Evolutionary conservation across 495 filamentous ascomycete genomes (phyloP).

Genomic region (Penicillium lividum): DNA sequence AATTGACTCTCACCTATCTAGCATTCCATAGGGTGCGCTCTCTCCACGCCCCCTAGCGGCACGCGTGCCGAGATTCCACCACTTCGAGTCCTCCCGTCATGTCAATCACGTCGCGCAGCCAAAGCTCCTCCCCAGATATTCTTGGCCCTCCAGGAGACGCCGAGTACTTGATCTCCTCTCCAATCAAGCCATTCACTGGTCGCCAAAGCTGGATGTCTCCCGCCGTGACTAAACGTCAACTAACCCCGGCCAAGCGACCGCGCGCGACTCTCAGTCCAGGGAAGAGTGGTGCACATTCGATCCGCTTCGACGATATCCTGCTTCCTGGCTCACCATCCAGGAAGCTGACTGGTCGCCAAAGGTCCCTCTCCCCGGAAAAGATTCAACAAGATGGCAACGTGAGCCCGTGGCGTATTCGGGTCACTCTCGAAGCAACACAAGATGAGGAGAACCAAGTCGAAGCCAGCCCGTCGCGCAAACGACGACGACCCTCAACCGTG

Average conservation of each 20-base stretch:
- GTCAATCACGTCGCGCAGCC: constrained; percentile 38
- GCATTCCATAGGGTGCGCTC: constrained; percentile 29
- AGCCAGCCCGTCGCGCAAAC: constrained; percentile 38
- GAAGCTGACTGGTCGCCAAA: constrained; percentile 36
- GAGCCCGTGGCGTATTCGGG: constrained; percentile 60
- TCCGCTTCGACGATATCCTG: constrained; percentile 48
- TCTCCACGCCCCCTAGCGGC: constrained; percentile 26
- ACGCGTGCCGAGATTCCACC: constrained; percentile 31
- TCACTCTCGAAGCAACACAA: constrained; percentile 60
- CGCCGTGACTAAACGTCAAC: constrained; percentile 32
- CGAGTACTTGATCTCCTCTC: constrained; percentile 49
- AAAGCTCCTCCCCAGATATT: constrained; percentile 49
- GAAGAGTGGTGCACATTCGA: constrained; percentile 44
- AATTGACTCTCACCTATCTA: neutral
- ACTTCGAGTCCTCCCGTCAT: constrained; percentile 23
- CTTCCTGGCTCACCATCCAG: constrained; percentile 43
- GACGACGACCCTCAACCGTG: constrained; percentile 38
- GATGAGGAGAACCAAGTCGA: constrained; percentile 39
- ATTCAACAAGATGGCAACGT: constrained; percentile 36
- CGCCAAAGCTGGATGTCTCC: constrained; percentile 49
- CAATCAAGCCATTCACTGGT: constrained; percentile 41
- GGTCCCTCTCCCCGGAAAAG: constrained; percentile 41
- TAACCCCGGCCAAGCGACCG: constrained; percentile 39
- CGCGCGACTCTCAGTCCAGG: constrained; percentile 41
- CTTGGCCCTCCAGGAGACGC: constrained; percentile 48